A percentile compares a stretch with the other conserved stretches of the same genome.
Conservation (phyloP, 148 eudicot genomes). For the Rhododendron ferrugineum region DNA sequence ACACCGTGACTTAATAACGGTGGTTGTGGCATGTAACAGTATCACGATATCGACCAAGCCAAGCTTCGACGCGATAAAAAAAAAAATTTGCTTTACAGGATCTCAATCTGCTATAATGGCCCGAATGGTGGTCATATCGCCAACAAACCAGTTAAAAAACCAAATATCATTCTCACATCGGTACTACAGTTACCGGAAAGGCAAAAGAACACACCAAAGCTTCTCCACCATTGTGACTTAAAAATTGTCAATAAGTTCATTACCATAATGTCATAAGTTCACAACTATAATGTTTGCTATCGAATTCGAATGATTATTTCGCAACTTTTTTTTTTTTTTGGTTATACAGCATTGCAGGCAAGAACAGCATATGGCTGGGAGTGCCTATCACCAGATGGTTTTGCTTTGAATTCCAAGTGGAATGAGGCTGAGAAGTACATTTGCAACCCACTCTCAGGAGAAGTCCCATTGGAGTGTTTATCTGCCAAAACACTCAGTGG, state of each 20-base stretch:
- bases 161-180: no score
- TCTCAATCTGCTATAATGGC: not conserved
- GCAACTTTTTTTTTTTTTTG: not conserved
- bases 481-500: constrained; percentile 80
- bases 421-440: constrained; percentile 92
- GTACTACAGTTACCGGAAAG: no score
- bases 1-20: not conserved
- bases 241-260: no score
- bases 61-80: no score
- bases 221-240: no score
- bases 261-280: no score
- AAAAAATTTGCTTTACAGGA: no score
- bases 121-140: not conserved
- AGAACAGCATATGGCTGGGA: constrained; percentile 75
- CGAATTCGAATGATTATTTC: not conserved
- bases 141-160: no score
- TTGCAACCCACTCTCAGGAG: constrained; percentile 82
- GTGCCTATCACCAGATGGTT: constrained; percentile 62
- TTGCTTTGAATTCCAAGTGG: constrained; percentile 85
- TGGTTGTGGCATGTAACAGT: not conserved
- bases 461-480: constrained; percentile 91
- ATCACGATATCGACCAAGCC: not conserved
- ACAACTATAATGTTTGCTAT: not conserved
- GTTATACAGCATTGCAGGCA: constrained; percentile 75
- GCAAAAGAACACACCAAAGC: no score